Evolutionary conservation across 768 basidiomycete genomes (phyloP), one percentile per base, ranked within the genome.

Genomic region (Lentinus tigrinus): DNA sequence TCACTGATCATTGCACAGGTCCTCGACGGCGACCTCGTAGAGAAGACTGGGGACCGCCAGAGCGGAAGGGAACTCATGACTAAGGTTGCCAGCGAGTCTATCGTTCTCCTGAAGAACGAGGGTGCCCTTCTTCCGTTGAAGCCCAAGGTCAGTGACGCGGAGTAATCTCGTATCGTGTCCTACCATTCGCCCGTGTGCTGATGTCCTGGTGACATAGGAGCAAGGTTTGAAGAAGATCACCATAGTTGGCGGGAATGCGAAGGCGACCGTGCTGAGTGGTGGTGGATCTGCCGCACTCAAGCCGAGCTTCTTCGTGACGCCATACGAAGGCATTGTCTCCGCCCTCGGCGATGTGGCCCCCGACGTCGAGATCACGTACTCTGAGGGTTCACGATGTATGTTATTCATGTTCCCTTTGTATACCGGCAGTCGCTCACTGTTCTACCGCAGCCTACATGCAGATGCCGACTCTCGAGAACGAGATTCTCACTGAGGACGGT

Each of bases 71-170:
- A 67, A 2, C 78, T 92, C 49, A 82, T 91, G 80, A 81, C 85
- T 43, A 77, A 77, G 50, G 75, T 88, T n/a, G 90, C 87, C 1
- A 80, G 81, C 3, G 81, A 87, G 67, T 80, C 85, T 0, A 87
- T 93, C 58, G 89, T 92, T 21, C 77, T 93, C 28, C 73, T 93
- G 54, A 90, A 89, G 76, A 93, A 92, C 66, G 78, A 85, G 4
- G 68, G 71, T 47, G 69, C 70, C 17, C 44, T 87, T 24, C 79
- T 84, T 11, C 88, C 88, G 1, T 73, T 90, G 6, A 72, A 75
- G 26, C 73, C 79, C 0, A 62, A 67, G 65, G 66, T 64, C 46
- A 16, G 49, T 21, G 1, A n/a, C 31, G 31, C 4, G 23, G 23
- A 31, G 38, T n/a, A 14, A 16, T 3, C 3, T 42, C 17, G 4